Evolutionary conservation across 805 yeast genomes (phyloP).

Genomic region (Ogataea glucozyma): DNA sequence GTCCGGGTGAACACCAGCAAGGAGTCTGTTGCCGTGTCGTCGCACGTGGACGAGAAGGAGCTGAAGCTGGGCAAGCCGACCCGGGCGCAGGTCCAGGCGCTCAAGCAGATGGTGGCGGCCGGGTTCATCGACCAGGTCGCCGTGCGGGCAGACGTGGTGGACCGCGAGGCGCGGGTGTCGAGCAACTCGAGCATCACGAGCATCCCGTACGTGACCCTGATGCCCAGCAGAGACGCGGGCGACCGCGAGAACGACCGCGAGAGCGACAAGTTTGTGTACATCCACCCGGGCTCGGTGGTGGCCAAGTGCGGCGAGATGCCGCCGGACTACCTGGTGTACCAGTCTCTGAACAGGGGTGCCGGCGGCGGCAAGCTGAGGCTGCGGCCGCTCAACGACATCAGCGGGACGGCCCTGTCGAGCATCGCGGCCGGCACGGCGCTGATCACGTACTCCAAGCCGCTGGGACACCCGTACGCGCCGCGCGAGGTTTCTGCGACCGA

Average conservation of each 20-base stretch:
- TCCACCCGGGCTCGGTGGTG: conserved; percentile 78
- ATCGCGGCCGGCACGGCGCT: conserved; percentile 73
- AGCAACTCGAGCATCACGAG: conserved; percentile 58
- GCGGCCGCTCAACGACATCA: conserved; percentile 73
- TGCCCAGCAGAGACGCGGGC: conserved; percentile 39
- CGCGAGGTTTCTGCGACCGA: conserved; percentile 62
- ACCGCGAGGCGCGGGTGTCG: conserved; percentile 59
- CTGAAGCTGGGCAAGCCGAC: conserved; percentile 66
- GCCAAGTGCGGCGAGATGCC: conserved; percentile 64
- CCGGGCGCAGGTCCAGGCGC: conserved; percentile 65
- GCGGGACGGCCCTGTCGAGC: conserved; percentile 74
- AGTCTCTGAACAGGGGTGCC: conserved; percentile 58
- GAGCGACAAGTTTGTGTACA: conserved; percentile 60
- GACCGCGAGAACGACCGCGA: conserved; percentile 41
- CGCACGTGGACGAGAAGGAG: conserved; percentile 40
- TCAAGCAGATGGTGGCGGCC: conserved; percentile 89
- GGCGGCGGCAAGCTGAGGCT: conserved; percentile 55
- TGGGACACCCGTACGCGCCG: conserved; percentile 89
- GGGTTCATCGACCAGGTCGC: conserved; percentile 93
- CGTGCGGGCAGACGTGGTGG: conserved; percentile 72
- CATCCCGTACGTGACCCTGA: conserved; percentile 65
- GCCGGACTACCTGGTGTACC: conserved; percentile 76
- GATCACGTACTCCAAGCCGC: conserved; percentile 83
- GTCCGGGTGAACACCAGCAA: conserved; percentile 65
- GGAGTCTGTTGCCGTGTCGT: conserved; percentile 56